Percentiles rank a stretch among this genome's conserved stretches.
Evolutionary conservation across 2,329 filamentous ascomycete species (phyloP).

Genomic region (Ophiosphaerella herpotricha): DNA sequence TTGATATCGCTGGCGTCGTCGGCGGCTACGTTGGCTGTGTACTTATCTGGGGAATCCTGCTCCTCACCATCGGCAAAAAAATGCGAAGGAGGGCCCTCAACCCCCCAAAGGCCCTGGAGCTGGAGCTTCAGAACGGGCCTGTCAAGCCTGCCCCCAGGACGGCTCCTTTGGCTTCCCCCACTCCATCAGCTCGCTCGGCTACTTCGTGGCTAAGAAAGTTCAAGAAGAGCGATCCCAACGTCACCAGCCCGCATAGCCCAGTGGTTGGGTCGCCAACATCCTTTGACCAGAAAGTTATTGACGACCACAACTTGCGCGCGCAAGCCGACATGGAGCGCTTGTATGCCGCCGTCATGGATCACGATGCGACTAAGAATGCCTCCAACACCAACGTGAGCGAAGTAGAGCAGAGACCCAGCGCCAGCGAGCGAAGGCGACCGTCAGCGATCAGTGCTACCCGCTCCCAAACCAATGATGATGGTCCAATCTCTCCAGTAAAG

Average conservation of each 20-base stretch:
- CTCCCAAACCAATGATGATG: constrained; percentile 29
- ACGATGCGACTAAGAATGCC: constrained; percentile 64
- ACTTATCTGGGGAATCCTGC: constrained; percentile 69
- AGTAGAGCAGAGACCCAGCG: constrained; percentile 14
- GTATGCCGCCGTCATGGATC: constrained; percentile 90
- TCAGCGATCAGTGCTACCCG: constrained; percentile 38
- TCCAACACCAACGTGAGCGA: constrained; percentile 35
- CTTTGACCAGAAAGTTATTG: constrained; percentile 78
- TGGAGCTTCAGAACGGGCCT: constrained; percentile 61
- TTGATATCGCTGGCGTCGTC: constrained; percentile 81
- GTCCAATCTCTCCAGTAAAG: constrained; percentile 48
- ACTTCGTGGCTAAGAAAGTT: constrained; percentile 41
- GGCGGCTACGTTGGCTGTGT: constrained; percentile 81
- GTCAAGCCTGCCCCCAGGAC: constrained; percentile 29
- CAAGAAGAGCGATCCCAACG: constrained; percentile 38
- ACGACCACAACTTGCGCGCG: constrained; percentile 73
- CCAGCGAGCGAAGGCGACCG: constrained; percentile 22
- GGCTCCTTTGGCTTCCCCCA: constrained; percentile 22
- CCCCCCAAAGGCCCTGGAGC: constrained; percentile 57
- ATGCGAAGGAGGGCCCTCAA: constrained; percentile 54
- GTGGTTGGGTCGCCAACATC: constrained; percentile 64
- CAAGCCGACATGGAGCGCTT: constrained; percentile 86
- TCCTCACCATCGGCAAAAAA: constrained; percentile 54
- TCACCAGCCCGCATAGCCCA: constrained; percentile 42
- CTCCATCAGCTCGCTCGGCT: constrained; percentile 35